These are phyloP conservation scores for Cyamopsis tetragonoloba DNA, from an alignment of 306 rosid species.

Conservation along the genomic window DNA sequence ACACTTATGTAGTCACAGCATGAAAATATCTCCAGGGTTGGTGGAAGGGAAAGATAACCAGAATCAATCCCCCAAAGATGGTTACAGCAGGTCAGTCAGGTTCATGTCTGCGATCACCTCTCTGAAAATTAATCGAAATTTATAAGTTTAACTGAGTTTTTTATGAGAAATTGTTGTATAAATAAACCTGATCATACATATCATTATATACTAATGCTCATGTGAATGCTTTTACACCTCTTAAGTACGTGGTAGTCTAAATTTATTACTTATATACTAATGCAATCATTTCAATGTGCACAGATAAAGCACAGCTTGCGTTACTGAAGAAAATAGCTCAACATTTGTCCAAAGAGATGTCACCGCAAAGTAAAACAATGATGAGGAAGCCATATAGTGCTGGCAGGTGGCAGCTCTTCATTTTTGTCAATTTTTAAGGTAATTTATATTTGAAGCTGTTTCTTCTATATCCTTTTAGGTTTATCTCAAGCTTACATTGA, in stretches of 20 bases:
- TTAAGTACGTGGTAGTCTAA: no score
- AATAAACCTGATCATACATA: background rate
- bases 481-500: background rate
- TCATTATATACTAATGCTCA: conserved; percentile 3
- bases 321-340: conserved; percentile 97
- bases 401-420: conserved; percentile 39
- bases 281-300: conserved; percentile 79
- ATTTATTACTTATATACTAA: no score
- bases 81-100: conserved; percentile 61
- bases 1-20: conserved; percentile 50
- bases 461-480: background rate
- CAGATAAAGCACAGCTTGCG: conserved; percentile 89
- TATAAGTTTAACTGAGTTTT: background rate
- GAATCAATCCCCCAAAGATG: conserved; percentile 60
- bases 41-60: conserved; percentile 60
- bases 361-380: conserved; percentile 53
- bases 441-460: conserved; percentile 3
- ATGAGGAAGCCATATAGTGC: conserved; percentile 45
- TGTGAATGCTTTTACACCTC: conserved; percentile 1
- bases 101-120: conserved; percentile 21
- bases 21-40: conserved; percentile 69
- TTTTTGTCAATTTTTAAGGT: conserved; percentile 73
- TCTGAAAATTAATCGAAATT: conserved; percentile 15
- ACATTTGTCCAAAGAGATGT: conserved; percentile 73
- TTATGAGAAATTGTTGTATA: background rate